These are phyloP conservation scores for Thecaphora thlaspeos DNA, from an alignment of 1,284 basidiomycete species.

Conservation along the genomic window DNA sequence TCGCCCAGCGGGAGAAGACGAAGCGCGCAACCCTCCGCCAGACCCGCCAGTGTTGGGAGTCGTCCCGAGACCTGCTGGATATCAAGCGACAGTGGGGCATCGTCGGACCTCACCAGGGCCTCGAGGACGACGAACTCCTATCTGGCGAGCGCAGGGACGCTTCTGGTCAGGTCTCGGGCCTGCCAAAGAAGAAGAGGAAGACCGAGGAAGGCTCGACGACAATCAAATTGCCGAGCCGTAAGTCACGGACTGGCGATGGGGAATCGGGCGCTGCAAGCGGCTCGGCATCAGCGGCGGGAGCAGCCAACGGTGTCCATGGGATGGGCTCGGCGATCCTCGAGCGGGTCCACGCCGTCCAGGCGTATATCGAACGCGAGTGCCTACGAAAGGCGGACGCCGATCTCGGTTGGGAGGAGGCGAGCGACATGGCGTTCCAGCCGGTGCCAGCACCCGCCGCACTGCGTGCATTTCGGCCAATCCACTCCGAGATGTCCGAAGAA, in stretches of 20 bases:
- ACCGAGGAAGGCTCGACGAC: slow-evolving; percentile 40
- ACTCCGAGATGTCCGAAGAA: slow-evolving; percentile 38
- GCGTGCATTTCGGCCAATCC: slow-evolving; percentile 52
- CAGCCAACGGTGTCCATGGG: slow-evolving; percentile 59
- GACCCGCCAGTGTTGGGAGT: slow-evolving; percentile 45
- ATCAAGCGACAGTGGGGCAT: slow-evolving; percentile 53
- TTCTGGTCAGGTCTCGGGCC: slow-evolving; percentile 20
- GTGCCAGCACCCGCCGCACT: slow-evolving; percentile 37
- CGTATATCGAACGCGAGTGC: slow-evolving; percentile 54
- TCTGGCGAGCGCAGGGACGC: slow-evolving; percentile 44
- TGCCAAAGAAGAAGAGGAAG: slow-evolving; percentile 52
- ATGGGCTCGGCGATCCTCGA: slow-evolving; percentile 59
- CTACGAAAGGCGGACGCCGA: slow-evolving; percentile 44
- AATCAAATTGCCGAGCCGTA: slow-evolving; percentile 41
- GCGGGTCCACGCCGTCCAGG: slow-evolving; percentile 49
- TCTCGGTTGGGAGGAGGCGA: slow-evolving; percentile 53
- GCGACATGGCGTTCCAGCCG: slow-evolving; percentile 52
- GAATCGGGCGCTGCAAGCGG: slow-evolving; percentile 10
- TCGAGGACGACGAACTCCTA: slow-evolving; percentile 53
- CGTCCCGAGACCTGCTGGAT: slow-evolving; percentile 41
- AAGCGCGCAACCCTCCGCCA: slow-evolving; percentile 43
- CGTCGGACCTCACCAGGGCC: slow-evolving; percentile 36
- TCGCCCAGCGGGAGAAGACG: slow-evolving; percentile 53
- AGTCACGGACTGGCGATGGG: slow-evolving; percentile 29
- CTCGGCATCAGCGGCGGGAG: slow-evolving; percentile 12